Evolutionary conservation across 441 rosid species (phyloP).

Genomic region (Dalechampia spathulata): DNA sequence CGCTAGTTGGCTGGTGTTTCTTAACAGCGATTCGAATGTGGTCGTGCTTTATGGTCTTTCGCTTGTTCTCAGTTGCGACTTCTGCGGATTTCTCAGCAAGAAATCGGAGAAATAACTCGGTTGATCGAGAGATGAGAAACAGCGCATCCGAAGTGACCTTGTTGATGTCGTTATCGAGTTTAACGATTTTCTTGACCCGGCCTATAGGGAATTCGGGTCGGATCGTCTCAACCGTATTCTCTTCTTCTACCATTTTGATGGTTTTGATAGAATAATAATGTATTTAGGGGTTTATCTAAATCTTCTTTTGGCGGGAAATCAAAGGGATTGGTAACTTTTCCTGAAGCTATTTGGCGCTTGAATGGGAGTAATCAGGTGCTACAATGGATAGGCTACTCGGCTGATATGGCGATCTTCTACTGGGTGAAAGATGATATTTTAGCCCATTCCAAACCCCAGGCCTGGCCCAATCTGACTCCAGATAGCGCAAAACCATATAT

Average conservation of each 20-base stretch:
- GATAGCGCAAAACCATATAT: too few relatives aligned
- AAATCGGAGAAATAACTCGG: slow-evolving; percentile 57
- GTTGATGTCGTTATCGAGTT: slow-evolving; percentile 75
- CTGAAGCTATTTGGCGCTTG: too few relatives aligned
- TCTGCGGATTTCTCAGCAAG: slow-evolving; percentile 63
- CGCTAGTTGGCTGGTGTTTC: slow-evolving; percentile 71
- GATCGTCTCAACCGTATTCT: slow-evolving; percentile 14
- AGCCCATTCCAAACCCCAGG: too few relatives aligned
- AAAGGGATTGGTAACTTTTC: too few relatives aligned
- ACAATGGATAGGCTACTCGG: too few relatives aligned
- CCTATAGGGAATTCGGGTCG: slow-evolving; percentile 56
- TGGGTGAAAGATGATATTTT: too few relatives aligned
- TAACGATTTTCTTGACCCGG: slow-evolving; percentile 71
- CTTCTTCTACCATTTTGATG: slow-evolving; percentile 58
- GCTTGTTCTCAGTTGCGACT: slow-evolving; percentile 61
- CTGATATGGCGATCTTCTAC: too few relatives aligned
- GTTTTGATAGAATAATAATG: background rate
- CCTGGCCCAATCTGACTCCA: too few relatives aligned
- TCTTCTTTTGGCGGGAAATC: too few relatives aligned
- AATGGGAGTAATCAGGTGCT: too few relatives aligned
- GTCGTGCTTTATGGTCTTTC: slow-evolving; percentile 59
- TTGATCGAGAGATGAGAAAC: slow-evolving; percentile 42
- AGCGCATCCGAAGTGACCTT: slow-evolving; percentile 71
- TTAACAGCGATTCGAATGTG: slow-evolving; percentile 61
- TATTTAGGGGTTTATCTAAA: too few relatives aligned